phyloP scores from a whole-genome alignment of 352 stramenopile species.

The Aphanomyces euteiches region DNA sequence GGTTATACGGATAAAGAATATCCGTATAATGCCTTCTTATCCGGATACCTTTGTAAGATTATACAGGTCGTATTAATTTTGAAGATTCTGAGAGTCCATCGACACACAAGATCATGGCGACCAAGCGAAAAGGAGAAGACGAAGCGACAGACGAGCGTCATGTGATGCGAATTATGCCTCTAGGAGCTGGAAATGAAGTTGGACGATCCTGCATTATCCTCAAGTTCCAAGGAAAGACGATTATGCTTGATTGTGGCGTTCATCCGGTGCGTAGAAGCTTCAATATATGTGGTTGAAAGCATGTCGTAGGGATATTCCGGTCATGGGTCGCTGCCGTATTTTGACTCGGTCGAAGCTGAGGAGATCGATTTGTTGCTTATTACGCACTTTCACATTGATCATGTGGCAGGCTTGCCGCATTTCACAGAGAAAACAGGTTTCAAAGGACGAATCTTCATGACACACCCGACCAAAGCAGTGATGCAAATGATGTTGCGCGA shows the following conservation, averaged over 20 bases:
- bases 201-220: conserved; percentile 99
- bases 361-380: conserved; percentile 97
- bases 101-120: conserved; percentile 13
- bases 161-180: conserved; percentile 91
- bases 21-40: neutral
- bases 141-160: conserved; percentile 72
- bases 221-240: conserved; percentile 98
- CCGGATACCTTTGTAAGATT: neutral
- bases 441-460: conserved; percentile 98
- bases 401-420: conserved; percentile 98
- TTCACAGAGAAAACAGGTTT: conserved; percentile 99
- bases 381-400: conserved; percentile 99
- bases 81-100: neutral
- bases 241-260: conserved; percentile 93
- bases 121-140: conserved; percentile 45
- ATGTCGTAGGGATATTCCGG: conserved; percentile 86
- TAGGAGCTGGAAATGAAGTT: conserved; percentile 98
- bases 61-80: neutral
- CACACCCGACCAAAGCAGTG: conserved; percentile 98
- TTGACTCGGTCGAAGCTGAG: conserved; percentile 94
- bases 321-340: conserved; percentile 96
- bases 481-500: conserved; percentile 97
- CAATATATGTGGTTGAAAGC: neutral
- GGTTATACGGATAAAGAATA: neutral
- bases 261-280: conserved; percentile 43